Evolutionary conservation across 2,329 filamentous ascomycete species (phyloP).

Genomic region (Neonectria sp.): DNA sequence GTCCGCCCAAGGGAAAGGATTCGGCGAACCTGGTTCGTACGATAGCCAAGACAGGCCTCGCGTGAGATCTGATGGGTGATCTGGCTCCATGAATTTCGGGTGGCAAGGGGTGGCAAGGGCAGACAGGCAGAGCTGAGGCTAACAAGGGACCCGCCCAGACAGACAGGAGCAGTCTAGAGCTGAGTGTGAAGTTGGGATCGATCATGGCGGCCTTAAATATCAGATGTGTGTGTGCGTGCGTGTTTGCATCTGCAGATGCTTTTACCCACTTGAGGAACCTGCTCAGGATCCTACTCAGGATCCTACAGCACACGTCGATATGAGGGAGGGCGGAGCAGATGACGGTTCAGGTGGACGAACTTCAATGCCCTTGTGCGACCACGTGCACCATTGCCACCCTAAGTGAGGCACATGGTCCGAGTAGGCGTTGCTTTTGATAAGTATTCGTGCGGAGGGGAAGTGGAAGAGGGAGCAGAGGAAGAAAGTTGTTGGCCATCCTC

Average conservation of each 20-base stretch:
- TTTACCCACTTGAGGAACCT: neutral
- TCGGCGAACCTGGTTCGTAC: constrained; percentile 31
- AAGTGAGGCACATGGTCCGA: neutral
- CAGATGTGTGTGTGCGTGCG: neutral
- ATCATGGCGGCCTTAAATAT: neutral
- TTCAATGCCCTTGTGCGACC: neutral
- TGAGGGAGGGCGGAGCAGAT: neutral
- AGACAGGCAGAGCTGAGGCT: neutral
- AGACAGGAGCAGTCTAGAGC: neutral
- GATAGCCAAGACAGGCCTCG: constrained; percentile 26
- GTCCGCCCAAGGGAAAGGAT: constrained; percentile 20
- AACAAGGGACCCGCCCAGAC: neutral
- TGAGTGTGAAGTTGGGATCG: neutral
- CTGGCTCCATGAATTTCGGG: neutral
- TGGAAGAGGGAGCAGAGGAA: constrained; percentile 16
- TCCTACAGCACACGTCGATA: neutral
- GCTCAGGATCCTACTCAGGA: no score
- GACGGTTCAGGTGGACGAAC: neutral
- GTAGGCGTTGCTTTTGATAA: neutral
- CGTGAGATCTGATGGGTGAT: constrained; percentile 43
- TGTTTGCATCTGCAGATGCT: neutral
- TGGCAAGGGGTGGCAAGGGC: constrained; percentile 2
- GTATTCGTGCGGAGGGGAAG: neutral
- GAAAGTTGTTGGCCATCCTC: neutral
- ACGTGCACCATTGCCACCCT: neutral